Conservation (phyloP, 164 flowering plant genomes). For the Aristolochia californica region DNA sequence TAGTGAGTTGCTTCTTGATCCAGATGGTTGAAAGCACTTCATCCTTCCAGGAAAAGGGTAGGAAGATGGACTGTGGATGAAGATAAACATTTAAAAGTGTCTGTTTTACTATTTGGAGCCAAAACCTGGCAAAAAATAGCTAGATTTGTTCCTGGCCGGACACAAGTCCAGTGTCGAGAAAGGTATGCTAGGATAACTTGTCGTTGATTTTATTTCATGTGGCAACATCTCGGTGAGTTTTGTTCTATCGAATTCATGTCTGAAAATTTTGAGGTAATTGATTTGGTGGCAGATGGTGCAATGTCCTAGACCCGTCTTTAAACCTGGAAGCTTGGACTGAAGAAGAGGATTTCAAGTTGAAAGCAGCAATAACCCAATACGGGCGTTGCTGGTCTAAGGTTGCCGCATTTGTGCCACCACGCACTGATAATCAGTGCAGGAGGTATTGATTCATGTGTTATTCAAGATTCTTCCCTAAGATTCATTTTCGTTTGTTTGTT, state of each 20-base stretch:
- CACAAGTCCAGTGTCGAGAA: conserved; percentile 85
- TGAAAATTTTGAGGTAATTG: conserved; percentile 9
- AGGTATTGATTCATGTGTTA: conserved; percentile 32
- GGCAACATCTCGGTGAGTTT: too few species aligned
- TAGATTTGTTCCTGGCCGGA: conserved; percentile 73
- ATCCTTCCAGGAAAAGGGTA: conserved; percentile 49
- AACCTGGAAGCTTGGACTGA: conserved; percentile 57
- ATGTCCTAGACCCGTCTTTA: conserved; percentile 71
- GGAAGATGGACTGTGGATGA: conserved; percentile 78
- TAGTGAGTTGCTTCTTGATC: conserved; percentile 2
- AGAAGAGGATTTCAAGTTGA: conserved; percentile 63
- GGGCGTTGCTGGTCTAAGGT: conserved; percentile 80
- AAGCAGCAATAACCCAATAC: conserved; percentile 47
- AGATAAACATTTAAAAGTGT: conserved; percentile 69
- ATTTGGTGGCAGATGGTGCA: conserved; percentile 60
- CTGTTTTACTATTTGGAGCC: conserved; percentile 69
- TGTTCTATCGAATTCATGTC: too few species aligned
- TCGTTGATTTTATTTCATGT: not conserved
- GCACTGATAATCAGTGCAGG: conserved; percentile 79
- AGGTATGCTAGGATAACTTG: conserved; percentile 36
- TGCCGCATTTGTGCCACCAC: conserved; percentile 58
- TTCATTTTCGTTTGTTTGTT: not conserved
- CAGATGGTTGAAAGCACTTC: conserved; percentile 83
- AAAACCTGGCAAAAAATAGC: conserved; percentile 75
- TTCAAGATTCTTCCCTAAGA: not conserved